A percentile compares a stretch with the other conserved stretches of the same genome.
Conservation (phyloP, 768 basidiomycete species). For the Tricholoma sp. region DNA sequence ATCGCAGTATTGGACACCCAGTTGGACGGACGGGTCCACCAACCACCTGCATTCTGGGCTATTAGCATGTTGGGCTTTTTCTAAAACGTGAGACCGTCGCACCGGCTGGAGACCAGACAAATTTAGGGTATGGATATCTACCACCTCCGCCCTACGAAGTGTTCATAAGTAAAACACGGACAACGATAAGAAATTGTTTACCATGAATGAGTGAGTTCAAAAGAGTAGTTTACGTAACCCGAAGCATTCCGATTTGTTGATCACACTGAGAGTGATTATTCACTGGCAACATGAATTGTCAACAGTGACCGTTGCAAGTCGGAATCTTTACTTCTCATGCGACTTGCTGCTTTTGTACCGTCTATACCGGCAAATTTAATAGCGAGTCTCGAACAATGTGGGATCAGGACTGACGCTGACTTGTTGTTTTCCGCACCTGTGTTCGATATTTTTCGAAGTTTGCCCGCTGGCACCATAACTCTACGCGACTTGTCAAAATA, state of each 20-base stretch:
- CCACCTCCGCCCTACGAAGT: slow-evolving; percentile 64
- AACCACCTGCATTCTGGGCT: slow-evolving; percentile 59
- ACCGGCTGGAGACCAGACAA: slow-evolving; percentile 95
- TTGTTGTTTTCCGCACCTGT: slow-evolving; percentile 46
- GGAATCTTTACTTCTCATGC: too few relatives aligned
- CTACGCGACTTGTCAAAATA: slow-evolving; percentile 43
- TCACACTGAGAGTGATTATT: too few relatives aligned
- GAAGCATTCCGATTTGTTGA: slow-evolving; percentile 13
- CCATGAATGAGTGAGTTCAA: slow-evolving; percentile 9
- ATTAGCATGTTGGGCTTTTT: neutral
- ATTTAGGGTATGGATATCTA: slow-evolving; percentile 91
- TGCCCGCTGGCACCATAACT: slow-evolving; percentile 45
- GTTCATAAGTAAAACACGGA: neutral
- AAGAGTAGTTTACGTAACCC: slow-evolving; percentile 13
- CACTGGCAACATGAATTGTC: too few relatives aligned
- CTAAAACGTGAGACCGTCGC: slow-evolving; percentile 16
- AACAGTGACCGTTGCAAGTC: too few relatives aligned
- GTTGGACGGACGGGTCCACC: slow-evolving; percentile 91
- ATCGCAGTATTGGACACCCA: slow-evolving; percentile 86
- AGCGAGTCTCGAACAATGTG: slow-evolving; percentile 39
- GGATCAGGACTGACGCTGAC: slow-evolving; percentile 53
- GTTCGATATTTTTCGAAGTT: slow-evolving; percentile 43
- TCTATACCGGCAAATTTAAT: slow-evolving; percentile 40
- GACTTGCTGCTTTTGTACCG: slow-evolving; percentile 33
- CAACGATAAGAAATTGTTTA: neutral